Evolutionary conservation across 2,329 filamentous ascomycete species (phyloP).

Genomic region (Cladosporium sp.): DNA sequence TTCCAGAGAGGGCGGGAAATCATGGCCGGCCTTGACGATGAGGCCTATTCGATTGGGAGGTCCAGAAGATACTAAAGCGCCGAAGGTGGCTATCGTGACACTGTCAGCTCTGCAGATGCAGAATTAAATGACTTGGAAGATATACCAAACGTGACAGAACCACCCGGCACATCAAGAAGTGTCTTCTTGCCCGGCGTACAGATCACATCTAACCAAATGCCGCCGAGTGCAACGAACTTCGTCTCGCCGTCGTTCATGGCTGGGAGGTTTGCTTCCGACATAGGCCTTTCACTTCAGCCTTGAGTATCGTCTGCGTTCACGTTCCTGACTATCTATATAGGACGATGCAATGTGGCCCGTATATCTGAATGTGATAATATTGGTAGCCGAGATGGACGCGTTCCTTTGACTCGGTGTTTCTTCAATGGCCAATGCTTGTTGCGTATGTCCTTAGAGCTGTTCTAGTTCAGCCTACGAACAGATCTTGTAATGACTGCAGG

Average conservation of each 20-base stretch:
- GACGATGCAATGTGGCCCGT: too few species aligned
- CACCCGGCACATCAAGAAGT: slow-evolving; percentile 20
- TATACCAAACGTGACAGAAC: slow-evolving; percentile 22
- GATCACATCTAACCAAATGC: slow-evolving; percentile 30
- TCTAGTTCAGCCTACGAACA: too few species aligned
- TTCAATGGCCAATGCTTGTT: too few species aligned
- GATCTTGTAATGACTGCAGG: too few species aligned
- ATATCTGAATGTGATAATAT: too few species aligned
- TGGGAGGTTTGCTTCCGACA: too few species aligned
- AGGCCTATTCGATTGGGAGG: slow-evolving; percentile 17
- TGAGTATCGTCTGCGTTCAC: too few species aligned
- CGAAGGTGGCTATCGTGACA: slow-evolving; percentile 20
- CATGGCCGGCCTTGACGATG: slow-evolving; percentile 20
- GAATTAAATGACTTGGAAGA: neutral
- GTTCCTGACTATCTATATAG: too few species aligned
- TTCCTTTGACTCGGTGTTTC: too few species aligned
- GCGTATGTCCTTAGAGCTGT: too few species aligned
- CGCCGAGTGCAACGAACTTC: slow-evolving; percentile 20
- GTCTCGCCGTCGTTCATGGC: neutral
- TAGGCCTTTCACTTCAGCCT: too few species aligned
- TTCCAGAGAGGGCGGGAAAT: slow-evolving; percentile 20
- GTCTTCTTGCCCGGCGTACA: slow-evolving; percentile 15
- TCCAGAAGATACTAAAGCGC: slow-evolving; percentile 20
- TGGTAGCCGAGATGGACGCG: too few species aligned
- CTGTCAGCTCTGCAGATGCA: neutral